These are phyloP conservation scores for Dactylella cylindrospora DNA, from an alignment of 2,329 filamentous ascomycete genomes.

Conservation along the genomic window DNA sequence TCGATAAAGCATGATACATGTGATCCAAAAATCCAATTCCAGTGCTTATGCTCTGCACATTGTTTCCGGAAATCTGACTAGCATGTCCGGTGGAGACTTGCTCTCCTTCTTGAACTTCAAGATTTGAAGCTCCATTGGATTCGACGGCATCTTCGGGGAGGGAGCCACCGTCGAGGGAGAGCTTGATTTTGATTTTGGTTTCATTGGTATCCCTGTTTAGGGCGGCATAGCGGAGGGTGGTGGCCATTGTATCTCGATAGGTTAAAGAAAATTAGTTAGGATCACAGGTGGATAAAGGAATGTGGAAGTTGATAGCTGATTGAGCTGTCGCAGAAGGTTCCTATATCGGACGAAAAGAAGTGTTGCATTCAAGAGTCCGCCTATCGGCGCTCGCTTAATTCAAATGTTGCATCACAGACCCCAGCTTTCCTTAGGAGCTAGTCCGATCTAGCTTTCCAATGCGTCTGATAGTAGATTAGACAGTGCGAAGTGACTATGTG, in stretches of 20 bases:
- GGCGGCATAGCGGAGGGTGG: constrained; percentile 65
- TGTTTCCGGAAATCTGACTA: constrained; percentile 77
- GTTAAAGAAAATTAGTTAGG: background rate
- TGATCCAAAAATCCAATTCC: constrained; percentile 98
- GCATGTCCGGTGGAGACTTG: constrained; percentile 67
- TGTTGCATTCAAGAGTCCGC: constrained; percentile 28
- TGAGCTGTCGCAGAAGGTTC: background rate
- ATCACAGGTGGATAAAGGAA: no score
- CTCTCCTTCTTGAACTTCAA: constrained; percentile 46
- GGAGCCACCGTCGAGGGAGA: constrained; percentile 89
- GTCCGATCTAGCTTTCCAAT: no score
- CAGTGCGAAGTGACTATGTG: no score
- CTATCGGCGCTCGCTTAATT: constrained; percentile 41
- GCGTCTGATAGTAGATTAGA: no score
- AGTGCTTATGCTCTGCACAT: constrained; percentile 83
- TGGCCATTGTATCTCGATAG: constrained; percentile 11
- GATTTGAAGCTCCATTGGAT: background rate
- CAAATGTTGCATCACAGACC: no score
- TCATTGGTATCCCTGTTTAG: constrained; percentile 93
- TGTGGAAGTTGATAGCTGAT: no score
- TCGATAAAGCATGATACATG: constrained; percentile 95
- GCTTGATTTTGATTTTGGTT: constrained; percentile 89
- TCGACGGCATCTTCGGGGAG: constrained; percentile 60
- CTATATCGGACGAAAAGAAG: constrained; percentile 4
- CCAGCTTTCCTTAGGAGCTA: no score